Evolutionary conservation across 208 protist species (phyloP).

Genomic region (Leishmania guyanensis): DNA sequence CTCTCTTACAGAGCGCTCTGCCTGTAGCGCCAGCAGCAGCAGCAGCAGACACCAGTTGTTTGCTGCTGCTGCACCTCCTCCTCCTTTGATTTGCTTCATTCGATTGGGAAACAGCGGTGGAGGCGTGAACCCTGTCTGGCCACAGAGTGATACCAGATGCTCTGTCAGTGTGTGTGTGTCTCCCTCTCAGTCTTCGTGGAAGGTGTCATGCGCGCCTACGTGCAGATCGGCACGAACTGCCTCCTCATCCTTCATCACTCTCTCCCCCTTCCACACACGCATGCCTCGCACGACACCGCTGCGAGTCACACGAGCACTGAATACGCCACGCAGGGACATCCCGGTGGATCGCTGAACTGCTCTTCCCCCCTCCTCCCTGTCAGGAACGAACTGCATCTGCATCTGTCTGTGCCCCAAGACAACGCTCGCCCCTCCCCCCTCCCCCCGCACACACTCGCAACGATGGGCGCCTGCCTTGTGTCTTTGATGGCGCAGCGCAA

Average conservation of each 20-base stretch:
- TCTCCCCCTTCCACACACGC: neutral
- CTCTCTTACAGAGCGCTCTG: neutral
- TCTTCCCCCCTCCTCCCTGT: neutral
- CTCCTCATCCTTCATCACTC: neutral
- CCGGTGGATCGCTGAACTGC: neutral
- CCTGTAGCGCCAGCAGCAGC: too few relatives aligned
- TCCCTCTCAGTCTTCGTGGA: neutral
- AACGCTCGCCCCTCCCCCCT: neutral
- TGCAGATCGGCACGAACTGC: too few relatives aligned
- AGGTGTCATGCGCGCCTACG: neutral
- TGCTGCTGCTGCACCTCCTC: too few relatives aligned
- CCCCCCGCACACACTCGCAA: neutral
- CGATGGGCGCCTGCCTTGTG: constrained; percentile 53
- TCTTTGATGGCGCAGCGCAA: constrained; percentile 48
- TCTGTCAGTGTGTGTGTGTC: neutral
- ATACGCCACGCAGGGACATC: neutral
- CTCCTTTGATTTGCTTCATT: too few relatives aligned
- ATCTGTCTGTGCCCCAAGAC: neutral
- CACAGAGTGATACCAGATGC: neutral
- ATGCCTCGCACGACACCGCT: neutral
- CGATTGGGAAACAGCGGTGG: too few relatives aligned
- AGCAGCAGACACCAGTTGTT: too few relatives aligned
- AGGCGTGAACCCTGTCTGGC: too few relatives aligned
- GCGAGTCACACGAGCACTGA: neutral
- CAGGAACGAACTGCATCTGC: neutral